Conservation (phyloP, 2,329 filamentous ascomycete genomes). For the Aspergillus sp. region DNA sequence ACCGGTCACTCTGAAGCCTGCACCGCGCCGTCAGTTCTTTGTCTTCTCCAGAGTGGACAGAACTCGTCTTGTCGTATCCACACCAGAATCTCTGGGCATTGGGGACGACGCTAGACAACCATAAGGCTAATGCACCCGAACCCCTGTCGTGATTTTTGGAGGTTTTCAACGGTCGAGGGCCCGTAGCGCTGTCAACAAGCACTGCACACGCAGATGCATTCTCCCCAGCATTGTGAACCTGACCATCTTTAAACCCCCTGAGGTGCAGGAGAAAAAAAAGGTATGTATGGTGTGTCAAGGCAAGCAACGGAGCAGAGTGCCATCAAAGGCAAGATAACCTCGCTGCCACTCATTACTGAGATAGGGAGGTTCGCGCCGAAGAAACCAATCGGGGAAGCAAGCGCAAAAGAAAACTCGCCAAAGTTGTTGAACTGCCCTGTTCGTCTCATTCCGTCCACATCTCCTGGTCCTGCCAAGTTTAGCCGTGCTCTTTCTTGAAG, state of each 20-base stretch:
- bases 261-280: not conserved
- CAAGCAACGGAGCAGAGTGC: not conserved
- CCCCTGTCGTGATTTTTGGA: not conserved
- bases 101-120: not conserved
- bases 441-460: not conserved
- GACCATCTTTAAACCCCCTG: not conserved
- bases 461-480: not conserved
- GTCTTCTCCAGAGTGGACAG: not conserved
- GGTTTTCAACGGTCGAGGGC: conserved; percentile 6
- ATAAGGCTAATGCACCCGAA: conserved; percentile 2
- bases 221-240: conserved; percentile 2
- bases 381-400: not conserved
- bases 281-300: not conserved
- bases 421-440: not conserved
- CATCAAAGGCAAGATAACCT: conserved; percentile 7
- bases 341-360: conserved; percentile 18
- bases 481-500: not conserved
- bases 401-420: not conserved
- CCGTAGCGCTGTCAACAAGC: not conserved
- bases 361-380: conserved; percentile 2
- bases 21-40: not conserved
- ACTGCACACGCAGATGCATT: conserved; percentile 9
- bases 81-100: not conserved
- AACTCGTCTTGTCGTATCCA: not conserved
- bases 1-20: not conserved